Evolutionary conservation across 768 basidiomycete genomes (phyloP), one percentile per base, ranked within the genome.

Genomic region (Fomitopsis serialis): DNA sequence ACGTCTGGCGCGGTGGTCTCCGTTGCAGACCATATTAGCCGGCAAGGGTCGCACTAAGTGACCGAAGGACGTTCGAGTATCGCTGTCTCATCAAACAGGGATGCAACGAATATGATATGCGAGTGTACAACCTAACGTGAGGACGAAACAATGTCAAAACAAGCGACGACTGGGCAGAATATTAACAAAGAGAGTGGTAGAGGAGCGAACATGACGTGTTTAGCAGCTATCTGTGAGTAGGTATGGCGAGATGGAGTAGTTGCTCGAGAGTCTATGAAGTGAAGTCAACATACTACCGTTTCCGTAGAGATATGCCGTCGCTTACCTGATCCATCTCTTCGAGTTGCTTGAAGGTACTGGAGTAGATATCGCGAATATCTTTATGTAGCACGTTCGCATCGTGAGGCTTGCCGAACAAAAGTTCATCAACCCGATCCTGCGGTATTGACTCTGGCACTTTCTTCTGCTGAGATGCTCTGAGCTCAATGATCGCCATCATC

Each of bases 401-500:
- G 40, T 89, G 52, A 13, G 76, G 76, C 40, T 75, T 68, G 2
- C 90, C 90, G 65, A 92, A 92, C 49, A 92, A 59, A 66, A 88
- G 61, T 57, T 83, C 85, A 48, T 89, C 88, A 21, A 87, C 80
- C n/a, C 81, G 77, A 55, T 89, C 77, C 56, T 82, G 59, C 19
- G 73, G 73, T 19, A 66, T 58, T n/a, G 73, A 70, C 3, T 61
- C n/a, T 4, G 45, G 53, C 27, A 54, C 57, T 48, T 36, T 70
- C 68, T 40, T 62, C 53, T 68, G 74, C 29, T 66, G 61, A 37
- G 67, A 64, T 23, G 81, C 83, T 32, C 77, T 76, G 35, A 79
- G 77, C 67, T 93, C 87, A 52, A 97, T 92, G 42, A 95, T 76
- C 23, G 90, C 86, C 78, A 97, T 78, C 90, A 97, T 93, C 48